Percentiles rank a stretch among this genome's conserved stretches.
These are phyloP conservation scores for Neofusicoccum sp. DNA, from an alignment of 2,329 filamentous ascomycete species.

Conservation along the genomic window DNA sequence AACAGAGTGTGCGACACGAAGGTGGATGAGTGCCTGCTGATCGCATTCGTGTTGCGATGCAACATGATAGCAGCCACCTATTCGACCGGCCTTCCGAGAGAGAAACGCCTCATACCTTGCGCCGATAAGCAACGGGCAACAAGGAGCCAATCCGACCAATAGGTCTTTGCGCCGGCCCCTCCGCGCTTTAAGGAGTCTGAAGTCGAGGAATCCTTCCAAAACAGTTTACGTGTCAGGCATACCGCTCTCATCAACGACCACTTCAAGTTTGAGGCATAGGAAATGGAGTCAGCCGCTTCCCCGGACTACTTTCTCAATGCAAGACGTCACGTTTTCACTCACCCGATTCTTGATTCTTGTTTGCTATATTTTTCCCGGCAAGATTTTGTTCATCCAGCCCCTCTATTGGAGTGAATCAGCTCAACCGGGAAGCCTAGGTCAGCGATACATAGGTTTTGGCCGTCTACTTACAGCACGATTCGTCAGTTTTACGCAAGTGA, in stretches of 20 bases:
- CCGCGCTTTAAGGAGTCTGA: background rate
- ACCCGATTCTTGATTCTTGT: background rate
- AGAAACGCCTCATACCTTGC: background rate
- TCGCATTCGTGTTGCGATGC: background rate
- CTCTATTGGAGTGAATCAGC: background rate
- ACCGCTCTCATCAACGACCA: background rate
- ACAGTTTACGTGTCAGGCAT: conserved; percentile 4
- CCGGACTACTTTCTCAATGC: background rate
- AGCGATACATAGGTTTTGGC: background rate
- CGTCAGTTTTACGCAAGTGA: background rate
- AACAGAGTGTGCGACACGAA: background rate
- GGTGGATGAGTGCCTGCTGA: background rate
- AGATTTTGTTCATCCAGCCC: background rate
- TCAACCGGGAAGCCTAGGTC: background rate
- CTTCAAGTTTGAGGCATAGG: background rate
- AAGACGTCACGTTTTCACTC: background rate
- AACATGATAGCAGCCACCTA: background rate
- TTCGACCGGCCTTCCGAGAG: too few relatives aligned
- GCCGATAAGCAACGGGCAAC: background rate
- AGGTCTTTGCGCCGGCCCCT: background rate
- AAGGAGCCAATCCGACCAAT: background rate
- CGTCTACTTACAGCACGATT: background rate
- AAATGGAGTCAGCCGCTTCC: too few relatives aligned
- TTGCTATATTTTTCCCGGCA: background rate
- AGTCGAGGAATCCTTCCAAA: background rate